Conservation (phyloP, 768 basidiomycete species). For the Trametes maxima region DNA sequence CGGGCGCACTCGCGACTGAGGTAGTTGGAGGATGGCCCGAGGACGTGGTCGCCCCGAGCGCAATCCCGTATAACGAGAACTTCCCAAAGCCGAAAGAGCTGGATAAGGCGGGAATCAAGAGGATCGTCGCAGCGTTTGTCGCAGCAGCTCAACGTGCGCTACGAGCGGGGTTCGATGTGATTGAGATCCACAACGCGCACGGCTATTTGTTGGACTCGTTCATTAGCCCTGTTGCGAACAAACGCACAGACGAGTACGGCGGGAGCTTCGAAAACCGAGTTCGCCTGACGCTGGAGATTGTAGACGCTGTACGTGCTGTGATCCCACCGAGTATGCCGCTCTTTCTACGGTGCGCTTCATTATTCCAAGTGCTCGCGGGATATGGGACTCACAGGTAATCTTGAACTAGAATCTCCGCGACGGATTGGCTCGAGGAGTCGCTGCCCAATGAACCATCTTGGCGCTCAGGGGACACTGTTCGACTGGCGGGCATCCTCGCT, state of each 20-base stretch:
- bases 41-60: slow-evolving; percentile 51
- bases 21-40: slow-evolving; percentile 43
- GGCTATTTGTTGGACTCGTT: slow-evolving; percentile 37
- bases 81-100: slow-evolving; percentile 60
- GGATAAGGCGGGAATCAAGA: slow-evolving; percentile 56
- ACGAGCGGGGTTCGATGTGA: slow-evolving; percentile 49
- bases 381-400: background rate
- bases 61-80: slow-evolving; percentile 43
- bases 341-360: slow-evolving; percentile 58
- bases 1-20: slow-evolving; percentile 44
- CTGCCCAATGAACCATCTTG: slow-evolving; percentile 64
- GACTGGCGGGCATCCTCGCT: slow-evolving; percentile 58
- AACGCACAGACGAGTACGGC: slow-evolving; percentile 50
- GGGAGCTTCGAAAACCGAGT: slow-evolving; percentile 52
- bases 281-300: slow-evolving; percentile 62
- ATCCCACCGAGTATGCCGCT: slow-evolving; percentile 68
- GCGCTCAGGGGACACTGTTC: slow-evolving; percentile 68
- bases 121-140: slow-evolving; percentile 56
- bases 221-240: slow-evolving; percentile 40
- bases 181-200: slow-evolving; percentile 32
- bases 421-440: slow-evolving; percentile 69
- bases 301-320: slow-evolving; percentile 60
- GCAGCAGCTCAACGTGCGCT: slow-evolving; percentile 54
- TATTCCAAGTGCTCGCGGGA: background rate
- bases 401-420: slow-evolving; percentile 58